Evolutionary conservation across 225 moss, liverwort and hornwort species (phyloP), one percentile per base, ranked within the genome.

Genomic region (Polytrichum formosum): DNA sequence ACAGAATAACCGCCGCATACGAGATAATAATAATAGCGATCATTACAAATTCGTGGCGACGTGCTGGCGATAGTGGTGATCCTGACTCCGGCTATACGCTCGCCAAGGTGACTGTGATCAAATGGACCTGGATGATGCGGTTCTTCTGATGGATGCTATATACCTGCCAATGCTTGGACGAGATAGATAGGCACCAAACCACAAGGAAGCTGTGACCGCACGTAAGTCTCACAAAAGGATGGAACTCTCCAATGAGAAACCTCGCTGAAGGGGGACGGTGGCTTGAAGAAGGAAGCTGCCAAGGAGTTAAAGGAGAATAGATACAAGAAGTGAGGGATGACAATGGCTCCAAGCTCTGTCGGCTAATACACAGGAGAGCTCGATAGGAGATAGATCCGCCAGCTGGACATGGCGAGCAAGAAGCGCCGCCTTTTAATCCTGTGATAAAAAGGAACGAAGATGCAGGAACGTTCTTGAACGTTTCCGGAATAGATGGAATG

Each of bases 1-100:
- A 63, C 25, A 17, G 62, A 22, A 20, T 27, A 62, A 28, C 46
- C 61, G 67, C 74, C 67, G 46, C 13, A 53, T n/a, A 65, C 18
- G 18, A 56, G 26, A 46, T 46, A 16, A 63, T 63, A 63, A 63
- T 63, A 63, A 63, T 26, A 26, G 62, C 13, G 62, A 63, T 26
- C 62, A 26, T 63, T 6, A 58, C 46, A 46, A 58, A 58, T 20
- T 63, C 23, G 62, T 63, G 21, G 62, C 62, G 62, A 63, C 25
- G 25, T 63, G 62, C 10, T 63, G 25, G 46, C 46, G 46, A 46
- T 46, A 46, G 13, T 46, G 46, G 13, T 46, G 46, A 46, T 46
- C 46, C 13, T 46, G 13, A 46, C 46, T 46, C 46, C 13, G 13
- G 13, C 46, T 46, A 46, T 46, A 46, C 4, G 46, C 46, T 46